A percentile compares a stretch with the other conserved stretches of the same genome.
These are phyloP conservation scores for Choanephora cucurbitarum DNA, from an alignment of 371 early-diverging fungal species.

Conservation along the genomic window DNA sequence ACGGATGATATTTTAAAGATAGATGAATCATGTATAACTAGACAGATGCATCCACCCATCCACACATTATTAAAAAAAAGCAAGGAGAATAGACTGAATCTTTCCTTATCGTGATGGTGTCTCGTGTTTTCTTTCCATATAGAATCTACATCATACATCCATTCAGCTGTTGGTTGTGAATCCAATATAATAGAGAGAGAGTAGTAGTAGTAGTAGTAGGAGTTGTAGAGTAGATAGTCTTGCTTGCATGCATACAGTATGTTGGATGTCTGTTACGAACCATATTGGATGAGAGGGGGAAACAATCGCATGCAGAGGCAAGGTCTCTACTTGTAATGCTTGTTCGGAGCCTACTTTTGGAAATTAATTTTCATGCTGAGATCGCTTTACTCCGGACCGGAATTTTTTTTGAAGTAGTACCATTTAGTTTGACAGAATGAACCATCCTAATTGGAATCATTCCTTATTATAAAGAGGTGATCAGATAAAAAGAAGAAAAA, in stretches of 20 bases:
- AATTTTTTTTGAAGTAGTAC: too few species aligned
- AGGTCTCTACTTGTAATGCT: constrained; percentile 17
- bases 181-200: neutral
- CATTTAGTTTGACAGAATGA: too few species aligned
- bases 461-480: neutral
- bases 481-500: neutral
- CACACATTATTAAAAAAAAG: neutral
- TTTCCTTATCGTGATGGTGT: constrained; percentile 6
- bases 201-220: constrained; percentile 1
- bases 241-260: constrained; percentile 1
- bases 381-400: constrained; percentile 11
- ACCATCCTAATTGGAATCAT: too few species aligned
- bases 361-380: neutral
- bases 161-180: neutral
- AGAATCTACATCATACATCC: neutral
- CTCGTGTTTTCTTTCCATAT: too few species aligned
- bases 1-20: neutral
- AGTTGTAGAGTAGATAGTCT: neutral
- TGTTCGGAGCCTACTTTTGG: constrained; percentile 15
- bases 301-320: constrained; percentile 13
- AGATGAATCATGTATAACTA: neutral
- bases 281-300: constrained; percentile 35
- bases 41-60: constrained; percentile 11
- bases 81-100: neutral
- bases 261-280: constrained; percentile 19